Conservation (phyloP, 208 protist genomes). For the Trypanosoma vivax region DNA sequence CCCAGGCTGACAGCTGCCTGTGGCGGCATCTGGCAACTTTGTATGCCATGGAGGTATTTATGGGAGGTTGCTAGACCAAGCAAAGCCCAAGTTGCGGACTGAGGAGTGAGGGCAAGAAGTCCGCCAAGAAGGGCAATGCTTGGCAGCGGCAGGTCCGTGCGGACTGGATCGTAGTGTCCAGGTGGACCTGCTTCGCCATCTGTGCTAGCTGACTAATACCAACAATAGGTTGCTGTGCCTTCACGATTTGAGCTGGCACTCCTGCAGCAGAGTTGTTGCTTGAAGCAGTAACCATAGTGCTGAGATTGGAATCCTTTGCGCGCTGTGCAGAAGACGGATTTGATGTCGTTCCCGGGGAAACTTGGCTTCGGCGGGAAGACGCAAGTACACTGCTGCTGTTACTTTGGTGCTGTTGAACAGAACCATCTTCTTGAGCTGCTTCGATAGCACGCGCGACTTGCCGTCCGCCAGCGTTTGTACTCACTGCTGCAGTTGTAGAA, state of each 20-base stretch:
- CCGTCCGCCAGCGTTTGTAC: neutral
- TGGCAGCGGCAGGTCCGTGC: conserved; percentile 35
- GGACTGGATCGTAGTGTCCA: conserved; percentile 29
- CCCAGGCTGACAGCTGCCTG: too few species aligned
- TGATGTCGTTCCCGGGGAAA: too few species aligned
- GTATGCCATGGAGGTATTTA: too few species aligned
- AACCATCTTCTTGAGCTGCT: conserved; percentile 3
- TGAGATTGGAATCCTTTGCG: too few species aligned
- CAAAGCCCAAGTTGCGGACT: conserved; percentile 17
- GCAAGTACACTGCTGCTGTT: neutral
- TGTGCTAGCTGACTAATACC: conserved; percentile 33
- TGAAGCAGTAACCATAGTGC: too few species aligned
- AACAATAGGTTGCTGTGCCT: conserved; percentile 10
- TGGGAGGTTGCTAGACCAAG: conserved; percentile 23
- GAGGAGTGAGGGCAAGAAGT: conserved; percentile 30
- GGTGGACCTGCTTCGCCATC: conserved; percentile 2
- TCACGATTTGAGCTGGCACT: neutral
- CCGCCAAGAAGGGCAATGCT: conserved; percentile 37
- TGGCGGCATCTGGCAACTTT: too few species aligned
- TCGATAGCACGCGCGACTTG: neutral
- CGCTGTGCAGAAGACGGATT: too few species aligned
- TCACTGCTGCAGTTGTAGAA: neutral
- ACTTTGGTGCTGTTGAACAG: conserved; percentile 2
- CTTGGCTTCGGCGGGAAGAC: too few species aligned
- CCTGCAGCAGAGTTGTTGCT: neutral